phyloP scores from a whole-genome alignment of 2,329 filamentous ascomycete species.

The Aureobasidium zeae region DNA sequence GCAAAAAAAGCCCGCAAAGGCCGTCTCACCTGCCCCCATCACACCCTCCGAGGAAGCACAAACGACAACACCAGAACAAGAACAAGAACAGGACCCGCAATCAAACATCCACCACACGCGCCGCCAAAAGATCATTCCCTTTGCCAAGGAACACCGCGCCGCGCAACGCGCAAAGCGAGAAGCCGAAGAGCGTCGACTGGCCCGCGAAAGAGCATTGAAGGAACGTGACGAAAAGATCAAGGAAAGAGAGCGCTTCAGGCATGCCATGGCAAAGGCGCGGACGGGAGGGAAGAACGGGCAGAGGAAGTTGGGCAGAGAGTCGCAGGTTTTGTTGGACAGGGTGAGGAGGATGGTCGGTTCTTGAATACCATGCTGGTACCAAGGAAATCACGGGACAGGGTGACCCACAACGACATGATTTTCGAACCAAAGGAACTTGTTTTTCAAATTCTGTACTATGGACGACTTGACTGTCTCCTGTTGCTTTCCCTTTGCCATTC shows the following conservation, averaged over 20 bases:
- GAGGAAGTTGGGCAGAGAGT: conserved; percentile 74
- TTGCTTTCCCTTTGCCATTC: too few species aligned
- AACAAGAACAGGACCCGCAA: neutral
- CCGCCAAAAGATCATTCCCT: conserved; percentile 36
- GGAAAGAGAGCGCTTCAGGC: conserved; percentile 63
- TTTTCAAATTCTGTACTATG: too few species aligned
- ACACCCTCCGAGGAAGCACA: neutral
- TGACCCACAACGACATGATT: too few species aligned
- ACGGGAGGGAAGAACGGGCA: conserved; percentile 58
- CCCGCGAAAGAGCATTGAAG: conserved; percentile 54
- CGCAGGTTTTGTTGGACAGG: conserved; percentile 65
- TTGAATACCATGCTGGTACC: too few species aligned
- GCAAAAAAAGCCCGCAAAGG: neutral
- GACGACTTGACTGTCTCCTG: too few species aligned
- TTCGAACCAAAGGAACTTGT: too few species aligned
- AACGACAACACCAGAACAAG: neutral
- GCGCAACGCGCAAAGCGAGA: conserved; percentile 52
- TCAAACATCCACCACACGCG: conserved; percentile 25
- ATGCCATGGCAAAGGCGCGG: conserved; percentile 53
- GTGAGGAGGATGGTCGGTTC: conserved; percentile 64
- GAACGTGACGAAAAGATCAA: conserved; percentile 45
- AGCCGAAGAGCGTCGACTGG: conserved; percentile 49
- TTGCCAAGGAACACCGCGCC: conserved; percentile 35
- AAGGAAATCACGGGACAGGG: too few species aligned
- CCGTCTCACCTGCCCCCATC: neutral